phyloP scores from a whole-genome alignment of 140 eudicot species.

The Flaveria floridana region DNA sequence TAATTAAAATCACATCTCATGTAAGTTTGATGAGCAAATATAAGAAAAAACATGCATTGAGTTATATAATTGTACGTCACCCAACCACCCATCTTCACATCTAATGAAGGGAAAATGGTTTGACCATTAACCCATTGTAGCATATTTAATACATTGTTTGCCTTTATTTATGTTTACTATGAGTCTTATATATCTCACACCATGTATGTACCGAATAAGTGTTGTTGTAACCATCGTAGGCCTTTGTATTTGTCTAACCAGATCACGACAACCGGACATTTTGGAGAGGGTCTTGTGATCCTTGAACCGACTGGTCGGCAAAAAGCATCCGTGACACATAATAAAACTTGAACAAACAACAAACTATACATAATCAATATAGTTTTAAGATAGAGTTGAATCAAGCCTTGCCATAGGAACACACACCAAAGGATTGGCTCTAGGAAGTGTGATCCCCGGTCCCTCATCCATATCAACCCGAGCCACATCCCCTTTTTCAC shows the following conservation, averaged over 20 bases:
- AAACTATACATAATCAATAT: not conserved
- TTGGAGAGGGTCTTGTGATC: not conserved
- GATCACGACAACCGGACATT: not conserved
- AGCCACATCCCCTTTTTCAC: constrained; percentile 26
- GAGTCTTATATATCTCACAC: not conserved
- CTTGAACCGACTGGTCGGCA: not conserved
- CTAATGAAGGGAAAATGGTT: not conserved
- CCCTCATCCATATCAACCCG: constrained; percentile 73
- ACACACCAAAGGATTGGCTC: constrained; percentile 66
- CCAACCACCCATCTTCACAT: not conserved
- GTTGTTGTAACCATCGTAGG: not conserved
- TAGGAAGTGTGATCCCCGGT: constrained; percentile 56
- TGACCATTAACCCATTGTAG: not conserved
- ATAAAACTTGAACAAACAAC: not conserved
- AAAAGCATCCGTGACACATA: not conserved
- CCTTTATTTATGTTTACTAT: not conserved
- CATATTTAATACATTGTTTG: not conserved
- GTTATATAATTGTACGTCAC: not conserved
- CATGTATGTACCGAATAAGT: not conserved
- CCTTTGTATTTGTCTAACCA: not conserved
- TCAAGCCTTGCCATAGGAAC: constrained; percentile 49
- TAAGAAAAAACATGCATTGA: not conserved
- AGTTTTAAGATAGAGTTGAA: constrained; percentile 2
- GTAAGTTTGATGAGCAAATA: too few species aligned
- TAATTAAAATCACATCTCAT: too few species aligned